These are phyloP conservation scores for Podospora fimiseda DNA, from an alignment of 495 filamentous ascomycete genomes.

Conservation along the genomic window DNA sequence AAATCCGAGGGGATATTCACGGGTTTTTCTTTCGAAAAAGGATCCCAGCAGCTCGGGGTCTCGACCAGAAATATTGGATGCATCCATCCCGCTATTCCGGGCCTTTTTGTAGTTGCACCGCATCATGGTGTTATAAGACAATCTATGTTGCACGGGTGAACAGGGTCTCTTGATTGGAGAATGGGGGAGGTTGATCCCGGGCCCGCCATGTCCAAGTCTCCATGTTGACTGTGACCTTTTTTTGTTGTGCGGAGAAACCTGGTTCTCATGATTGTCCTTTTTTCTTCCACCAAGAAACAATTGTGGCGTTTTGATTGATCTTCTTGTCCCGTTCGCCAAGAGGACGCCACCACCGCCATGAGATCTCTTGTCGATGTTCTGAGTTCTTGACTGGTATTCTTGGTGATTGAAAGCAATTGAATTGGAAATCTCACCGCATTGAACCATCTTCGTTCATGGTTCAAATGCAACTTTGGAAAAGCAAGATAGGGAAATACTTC, in stretches of 20 bases:
- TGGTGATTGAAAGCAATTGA: no score
- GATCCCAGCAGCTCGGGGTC: neutral
- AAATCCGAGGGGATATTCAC: neutral
- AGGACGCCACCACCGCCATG: neutral
- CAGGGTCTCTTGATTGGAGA: constrained; percentile 13
- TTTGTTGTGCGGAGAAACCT: neutral
- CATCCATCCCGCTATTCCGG: constrained; percentile 12
- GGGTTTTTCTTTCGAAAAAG: constrained; percentile 2
- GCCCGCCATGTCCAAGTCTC: constrained; percentile 1
- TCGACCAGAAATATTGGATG: constrained; percentile 1
- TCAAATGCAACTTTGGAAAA: no score
- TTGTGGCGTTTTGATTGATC: constrained; percentile 3
- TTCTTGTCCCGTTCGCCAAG: constrained; percentile 7
- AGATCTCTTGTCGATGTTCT: constrained; percentile 2
- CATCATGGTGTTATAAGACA: constrained; percentile 7
- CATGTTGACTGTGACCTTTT: neutral
- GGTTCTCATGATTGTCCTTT: constrained; percentile 3
- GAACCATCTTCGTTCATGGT: no score
- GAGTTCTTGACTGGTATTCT: no score
- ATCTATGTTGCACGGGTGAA: constrained; percentile 6
- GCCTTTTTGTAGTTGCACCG: constrained; percentile 19
- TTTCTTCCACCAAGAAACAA: constrained; percentile 18
- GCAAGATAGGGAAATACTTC: neutral
- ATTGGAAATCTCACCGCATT: no score
- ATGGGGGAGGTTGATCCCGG: constrained; percentile 3